Evolutionary conservation across 495 filamentous ascomycete species (phyloP).

Genomic region (Astrocystis sublimbata): DNA sequence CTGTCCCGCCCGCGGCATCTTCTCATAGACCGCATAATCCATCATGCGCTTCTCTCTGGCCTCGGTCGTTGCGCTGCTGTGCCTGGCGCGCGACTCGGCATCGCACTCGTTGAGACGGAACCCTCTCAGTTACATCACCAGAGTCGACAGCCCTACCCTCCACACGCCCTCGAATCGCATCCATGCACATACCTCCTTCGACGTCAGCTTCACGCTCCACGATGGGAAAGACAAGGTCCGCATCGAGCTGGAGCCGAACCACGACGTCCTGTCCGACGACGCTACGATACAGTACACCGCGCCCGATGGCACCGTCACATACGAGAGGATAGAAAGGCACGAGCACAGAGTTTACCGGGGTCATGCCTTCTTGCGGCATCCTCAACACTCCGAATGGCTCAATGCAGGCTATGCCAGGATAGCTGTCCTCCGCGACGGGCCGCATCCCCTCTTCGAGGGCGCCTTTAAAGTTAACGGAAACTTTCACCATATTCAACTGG

Average conservation of each 20-base stretch:
- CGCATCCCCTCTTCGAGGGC: conserved; percentile 82
- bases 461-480: conserved; percentile 78
- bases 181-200: conserved; percentile 76
- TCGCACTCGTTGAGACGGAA: conserved; percentile 76
- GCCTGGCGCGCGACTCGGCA: conserved; percentile 28
- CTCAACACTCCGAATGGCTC: conserved; percentile 65
- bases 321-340: conserved; percentile 60
- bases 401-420: conserved; percentile 86
- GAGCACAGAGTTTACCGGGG: conserved; percentile 86
- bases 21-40: conserved; percentile 19
- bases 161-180: conserved; percentile 77
- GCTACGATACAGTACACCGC: conserved; percentile 72
- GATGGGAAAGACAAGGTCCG: conserved; percentile 68
- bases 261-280: conserved; percentile 80
- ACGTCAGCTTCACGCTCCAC: conserved; percentile 76
- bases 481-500: conserved; percentile 85
- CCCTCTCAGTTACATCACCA: conserved; percentile 71
- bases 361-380: conserved; percentile 66
- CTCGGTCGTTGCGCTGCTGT: conserved; percentile 28
- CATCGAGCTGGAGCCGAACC: conserved; percentile 83
- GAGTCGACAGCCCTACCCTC: conserved; percentile 73
- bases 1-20: conserved; percentile 28
- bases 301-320: conserved; percentile 62
- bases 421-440: conserved; percentile 72
- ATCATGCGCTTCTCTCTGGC: conserved; percentile 33